These are phyloP conservation scores for Trypanosoma conorhini DNA, from an alignment of 208 protist species.

Conservation along the genomic window DNA sequence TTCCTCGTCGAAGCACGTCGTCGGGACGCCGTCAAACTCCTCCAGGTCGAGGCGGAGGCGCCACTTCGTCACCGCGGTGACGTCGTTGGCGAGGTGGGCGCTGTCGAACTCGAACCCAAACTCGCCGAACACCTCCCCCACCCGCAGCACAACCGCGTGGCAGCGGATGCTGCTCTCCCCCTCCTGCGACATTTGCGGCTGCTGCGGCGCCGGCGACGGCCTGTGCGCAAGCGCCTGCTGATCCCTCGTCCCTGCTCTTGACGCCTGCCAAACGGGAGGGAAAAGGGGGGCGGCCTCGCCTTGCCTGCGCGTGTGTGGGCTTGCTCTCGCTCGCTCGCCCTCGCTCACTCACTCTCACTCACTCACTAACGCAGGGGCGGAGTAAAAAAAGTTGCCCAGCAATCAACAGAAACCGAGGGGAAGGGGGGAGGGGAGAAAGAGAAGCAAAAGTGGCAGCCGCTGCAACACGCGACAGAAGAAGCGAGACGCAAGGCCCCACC, in stretches of 20 bases:
- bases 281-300: neutral
- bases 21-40: neutral
- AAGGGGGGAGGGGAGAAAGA: neutral
- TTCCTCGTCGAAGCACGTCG: constrained; percentile 42
- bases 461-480: neutral
- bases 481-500: neutral
- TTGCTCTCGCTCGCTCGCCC: no score
- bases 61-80: constrained; percentile 60
- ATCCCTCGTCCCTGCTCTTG: neutral
- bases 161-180: constrained; percentile 30
- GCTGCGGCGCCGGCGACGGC: neutral
- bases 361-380: neutral
- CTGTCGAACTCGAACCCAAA: constrained; percentile 63
- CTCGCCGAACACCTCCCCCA: constrained; percentile 90
- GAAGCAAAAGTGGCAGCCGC: neutral
- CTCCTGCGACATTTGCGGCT: neutral
- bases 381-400: neutral
- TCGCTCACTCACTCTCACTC: neutral
- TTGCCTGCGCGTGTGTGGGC: neutral
- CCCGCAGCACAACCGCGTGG: constrained; percentile 78
- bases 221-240: neutral
- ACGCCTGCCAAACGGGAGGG: neutral
- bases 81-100: constrained; percentile 19
- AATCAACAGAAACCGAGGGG: neutral
- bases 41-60: constrained; percentile 37